Conservation (phyloP, 23 red algal genomes). For the Chondrus crispus region DNA sequence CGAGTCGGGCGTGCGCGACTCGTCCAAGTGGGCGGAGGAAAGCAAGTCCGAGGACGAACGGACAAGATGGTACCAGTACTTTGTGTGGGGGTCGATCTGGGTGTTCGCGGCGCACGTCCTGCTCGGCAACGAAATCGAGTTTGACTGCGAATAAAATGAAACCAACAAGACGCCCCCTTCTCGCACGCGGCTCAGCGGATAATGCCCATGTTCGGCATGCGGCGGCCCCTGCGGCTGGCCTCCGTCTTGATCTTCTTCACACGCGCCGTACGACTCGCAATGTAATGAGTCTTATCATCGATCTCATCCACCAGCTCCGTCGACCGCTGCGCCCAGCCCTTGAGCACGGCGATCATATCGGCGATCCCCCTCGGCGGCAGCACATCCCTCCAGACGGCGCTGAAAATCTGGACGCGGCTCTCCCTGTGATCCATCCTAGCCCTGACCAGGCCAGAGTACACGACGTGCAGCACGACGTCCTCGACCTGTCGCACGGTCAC, state of each 20-base stretch:
- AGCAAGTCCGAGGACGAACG: slow-evolving; percentile 5
- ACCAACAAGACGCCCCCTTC: background rate
- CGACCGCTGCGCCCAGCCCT: background rate
- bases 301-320: slow-evolving; percentile 4
- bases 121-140: slow-evolving; percentile 60
- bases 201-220: too few relatives aligned
- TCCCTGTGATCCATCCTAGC: slow-evolving; percentile 53
- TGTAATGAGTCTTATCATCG: slow-evolving; percentile 33
- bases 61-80: slow-evolving; percentile 45
- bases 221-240: background rate
- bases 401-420: background rate
- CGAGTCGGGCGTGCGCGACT: too few relatives aligned
- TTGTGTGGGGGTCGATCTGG: background rate
- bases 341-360: slow-evolving; percentile 17
- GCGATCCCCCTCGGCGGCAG: background rate
- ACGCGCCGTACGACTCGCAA: slow-evolving; percentile 5
- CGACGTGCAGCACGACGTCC: slow-evolving; percentile 35
- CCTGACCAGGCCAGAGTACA: slow-evolving; percentile 36
- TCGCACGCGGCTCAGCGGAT: too few relatives aligned
- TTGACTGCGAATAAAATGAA: slow-evolving; percentile 20
- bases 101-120: slow-evolving; percentile 59
- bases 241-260: background rate
- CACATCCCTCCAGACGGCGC: slow-evolving; percentile 43
- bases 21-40: background rate
- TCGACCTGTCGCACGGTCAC: slow-evolving; percentile 26